A percentile compares a stretch with the other conserved stretches of the same genome.
Conservation (phyloP, 1,139 yeast genomes). For the Suhomyces panamericanus region DNA sequence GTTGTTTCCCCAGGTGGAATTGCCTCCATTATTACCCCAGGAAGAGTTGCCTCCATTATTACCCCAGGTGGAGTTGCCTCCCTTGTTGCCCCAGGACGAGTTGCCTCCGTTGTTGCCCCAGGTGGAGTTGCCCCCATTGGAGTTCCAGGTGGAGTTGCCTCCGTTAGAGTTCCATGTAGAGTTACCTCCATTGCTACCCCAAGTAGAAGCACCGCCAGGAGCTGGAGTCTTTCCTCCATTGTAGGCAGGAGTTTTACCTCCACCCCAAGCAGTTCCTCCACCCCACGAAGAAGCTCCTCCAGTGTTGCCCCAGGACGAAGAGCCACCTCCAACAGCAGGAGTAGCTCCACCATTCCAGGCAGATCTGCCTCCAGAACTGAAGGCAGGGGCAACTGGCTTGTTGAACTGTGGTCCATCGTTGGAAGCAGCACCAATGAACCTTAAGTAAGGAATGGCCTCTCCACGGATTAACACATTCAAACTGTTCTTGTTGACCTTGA, state of each 20-base stretch:
- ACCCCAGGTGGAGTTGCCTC: conserved; percentile 31
- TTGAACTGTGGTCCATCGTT: conserved; percentile 21
- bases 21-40: conserved; percentile 31
- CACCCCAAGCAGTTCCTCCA: conserved; percentile 51
- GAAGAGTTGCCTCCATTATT: conserved; percentile 22
- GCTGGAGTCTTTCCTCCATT: conserved; percentile 19
- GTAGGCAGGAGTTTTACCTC: conserved; percentile 34
- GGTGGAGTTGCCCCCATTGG: conserved; percentile 15
- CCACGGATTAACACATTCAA: conserved; percentile 69
- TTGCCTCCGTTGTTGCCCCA: conserved; percentile 33
- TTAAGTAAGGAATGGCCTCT: conserved; percentile 74
- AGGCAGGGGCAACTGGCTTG: conserved; percentile 43
- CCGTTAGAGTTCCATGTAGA: conserved; percentile 21
- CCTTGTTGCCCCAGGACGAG: conserved; percentile 25
- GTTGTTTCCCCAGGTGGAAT: conserved; percentile 24
- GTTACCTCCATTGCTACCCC: conserved; percentile 30
- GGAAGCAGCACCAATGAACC: conserved; percentile 60
- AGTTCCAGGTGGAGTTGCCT: conserved; percentile 28
- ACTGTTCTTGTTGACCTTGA: conserved; percentile 78
- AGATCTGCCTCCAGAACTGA: conserved; percentile 42
- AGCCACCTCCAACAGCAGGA: conserved; percentile 40
- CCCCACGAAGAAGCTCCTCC: conserved; percentile 52
- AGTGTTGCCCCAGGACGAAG: conserved; percentile 31
- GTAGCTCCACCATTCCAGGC: conserved; percentile 52
- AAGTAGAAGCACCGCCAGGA: conserved; percentile 38